phyloP scores from a whole-genome alignment of 1,284 basidiomycete species.

The Agroathelia rolfsii region DNA sequence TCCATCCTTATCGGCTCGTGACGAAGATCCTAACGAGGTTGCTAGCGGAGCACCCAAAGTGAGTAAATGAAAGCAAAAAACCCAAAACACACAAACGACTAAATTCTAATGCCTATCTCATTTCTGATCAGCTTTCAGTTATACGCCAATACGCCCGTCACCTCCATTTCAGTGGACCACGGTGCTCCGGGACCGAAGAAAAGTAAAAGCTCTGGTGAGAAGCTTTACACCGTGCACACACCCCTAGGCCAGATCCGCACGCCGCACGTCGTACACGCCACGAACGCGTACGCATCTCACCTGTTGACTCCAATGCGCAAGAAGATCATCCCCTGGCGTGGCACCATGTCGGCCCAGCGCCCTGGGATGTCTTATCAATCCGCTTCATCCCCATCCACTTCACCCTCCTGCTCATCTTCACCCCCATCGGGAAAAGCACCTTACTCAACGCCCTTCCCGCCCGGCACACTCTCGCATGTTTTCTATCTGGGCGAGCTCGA shows the following conservation, averaged over 20 bases:
- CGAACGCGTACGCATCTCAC: constrained; percentile 49
- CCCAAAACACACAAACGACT: too few relatives aligned
- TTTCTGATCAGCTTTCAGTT: constrained; percentile 27
- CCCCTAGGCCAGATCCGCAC: constrained; percentile 30
- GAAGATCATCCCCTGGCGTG: constrained; percentile 41
- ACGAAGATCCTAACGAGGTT: constrained; percentile 32
- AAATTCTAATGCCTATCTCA: not conserved
- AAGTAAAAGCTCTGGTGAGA: too few relatives aligned
- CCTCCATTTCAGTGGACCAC: constrained; percentile 22
- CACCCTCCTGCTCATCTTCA: not conserved
- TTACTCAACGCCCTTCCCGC: not conserved
- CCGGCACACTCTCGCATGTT: constrained; percentile 27
- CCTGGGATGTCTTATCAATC: constrained; percentile 28
- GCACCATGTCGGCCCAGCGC: constrained; percentile 38
- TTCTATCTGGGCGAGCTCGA: constrained; percentile 27
- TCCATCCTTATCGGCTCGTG: constrained; percentile 37
- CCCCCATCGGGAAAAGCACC: not conserved
- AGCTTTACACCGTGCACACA: constrained; percentile 32
- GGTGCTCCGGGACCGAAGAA: constrained; percentile 12
- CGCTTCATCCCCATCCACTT: constrained; percentile 5
- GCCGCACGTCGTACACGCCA: constrained; percentile 45
- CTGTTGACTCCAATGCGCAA: constrained; percentile 32
- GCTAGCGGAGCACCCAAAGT: constrained; percentile 26
- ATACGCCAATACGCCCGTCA: constrained; percentile 31
- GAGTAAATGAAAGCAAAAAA: constrained; percentile 10